Base-by-base conservation (phyloP, 345 rosid genomes). In the Euphorbia pulcherrima region DNA sequence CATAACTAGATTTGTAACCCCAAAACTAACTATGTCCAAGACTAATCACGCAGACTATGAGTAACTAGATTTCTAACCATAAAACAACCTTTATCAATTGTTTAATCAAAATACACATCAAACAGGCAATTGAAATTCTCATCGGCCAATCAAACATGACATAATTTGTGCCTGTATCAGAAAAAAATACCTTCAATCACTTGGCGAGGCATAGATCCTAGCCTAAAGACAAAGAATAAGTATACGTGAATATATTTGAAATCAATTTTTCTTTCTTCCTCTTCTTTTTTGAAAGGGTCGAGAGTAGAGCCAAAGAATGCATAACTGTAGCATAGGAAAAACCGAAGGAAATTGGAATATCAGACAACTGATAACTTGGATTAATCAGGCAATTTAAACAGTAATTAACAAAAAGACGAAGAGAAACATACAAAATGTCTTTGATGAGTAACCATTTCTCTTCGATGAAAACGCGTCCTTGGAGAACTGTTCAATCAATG, bases 131-230 rank as follows among this genome's bases (percentile, higher is more conserved):
- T 14, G 18, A 7, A 14, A 6, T 44, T 44, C 17, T 12, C 50
- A 44, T 44, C 16, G 13, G 13, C 18, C 50, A 12, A 44, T 44
- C 50, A 44, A 44, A 44, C 50, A 18, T 16, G 51, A 46, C 2
- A 23, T 11, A 16, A 39, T 11, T 24, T 0, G 1, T 5, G 33
- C 30, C 18, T 18, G 8, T 17, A 11, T 4, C 12, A n/a, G 27
- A 29, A 27, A 62, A n/a, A 64, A 24, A 0, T 33, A 52, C 69
- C 60, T 65, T 65, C 71, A 4, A 39, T 16, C 28, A 37, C 50
- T 56, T 3, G 71, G 10, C 63, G 71, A 35, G 51, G 63, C 63
- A 56, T 55, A 16, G 2, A 17, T 48, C 21, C 20, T 16, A 16
- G 18, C 37, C n/a, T 48, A 16, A 48, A 48, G 20, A 3, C 21